Evolutionary conservation across 768 basidiomycete genomes (phyloP).

Genomic region (Mycena leptocephala): DNA sequence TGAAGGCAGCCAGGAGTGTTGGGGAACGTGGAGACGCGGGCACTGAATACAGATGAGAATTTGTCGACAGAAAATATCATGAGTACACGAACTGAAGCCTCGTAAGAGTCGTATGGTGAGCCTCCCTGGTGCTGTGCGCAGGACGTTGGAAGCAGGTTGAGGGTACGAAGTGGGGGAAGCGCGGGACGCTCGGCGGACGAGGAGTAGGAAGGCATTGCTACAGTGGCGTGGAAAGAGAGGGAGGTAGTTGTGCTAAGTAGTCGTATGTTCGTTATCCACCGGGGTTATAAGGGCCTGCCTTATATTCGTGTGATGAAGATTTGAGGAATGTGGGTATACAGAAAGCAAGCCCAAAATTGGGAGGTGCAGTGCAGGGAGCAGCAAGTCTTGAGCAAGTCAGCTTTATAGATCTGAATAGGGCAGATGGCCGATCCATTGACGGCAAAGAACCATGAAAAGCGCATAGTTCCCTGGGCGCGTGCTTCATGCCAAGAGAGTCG

Average conservation of each 20-base stretch:
- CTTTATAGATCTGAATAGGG: constrained; percentile 33
- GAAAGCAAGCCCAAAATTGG: constrained; percentile 22
- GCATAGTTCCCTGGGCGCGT: constrained; percentile 15
- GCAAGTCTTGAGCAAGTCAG: constrained; percentile 6
- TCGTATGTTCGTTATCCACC: constrained; percentile 31
- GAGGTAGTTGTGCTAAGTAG: not conserved
- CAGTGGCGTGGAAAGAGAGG: constrained; percentile 2
- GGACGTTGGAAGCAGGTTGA: constrained; percentile 55
- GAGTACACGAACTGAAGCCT: constrained; percentile 24
- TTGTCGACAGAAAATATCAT: not conserved
- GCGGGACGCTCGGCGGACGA: constrained; percentile 58
- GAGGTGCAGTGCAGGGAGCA: constrained; percentile 17
- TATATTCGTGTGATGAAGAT: constrained; percentile 22
- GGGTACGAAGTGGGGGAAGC: constrained; percentile 68
- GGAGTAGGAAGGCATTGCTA: constrained; percentile 32
- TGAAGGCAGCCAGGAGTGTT: constrained; percentile 35
- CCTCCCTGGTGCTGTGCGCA: constrained; percentile 3
- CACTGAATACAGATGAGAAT: constrained; percentile 36
- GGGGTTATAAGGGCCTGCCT: constrained; percentile 33
- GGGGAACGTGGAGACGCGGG: constrained; percentile 37
- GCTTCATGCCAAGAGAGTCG: constrained; percentile 4
- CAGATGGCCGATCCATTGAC: constrained; percentile 27
- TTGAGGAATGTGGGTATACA: constrained; percentile 22
- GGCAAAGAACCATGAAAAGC: not conserved
- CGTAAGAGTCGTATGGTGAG: constrained; percentile 38